Conservation (phyloP, 2,329 filamentous ascomycete genomes). For the Penicillium italicum region DNA sequence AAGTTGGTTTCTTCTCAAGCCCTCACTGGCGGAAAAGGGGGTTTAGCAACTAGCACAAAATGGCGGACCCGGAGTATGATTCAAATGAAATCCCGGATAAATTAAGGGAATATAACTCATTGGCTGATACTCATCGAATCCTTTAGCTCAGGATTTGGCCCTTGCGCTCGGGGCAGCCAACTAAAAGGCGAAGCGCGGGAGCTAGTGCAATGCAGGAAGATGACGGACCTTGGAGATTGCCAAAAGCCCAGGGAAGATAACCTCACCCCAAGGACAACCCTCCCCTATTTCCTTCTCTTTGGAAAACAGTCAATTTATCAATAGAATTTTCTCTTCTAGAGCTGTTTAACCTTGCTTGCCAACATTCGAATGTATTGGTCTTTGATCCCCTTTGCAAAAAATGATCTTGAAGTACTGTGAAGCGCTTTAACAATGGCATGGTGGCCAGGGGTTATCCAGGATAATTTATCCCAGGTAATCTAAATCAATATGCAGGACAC, state of each 20-base stretch:
- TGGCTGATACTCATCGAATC: neutral
- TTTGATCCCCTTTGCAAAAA: neutral
- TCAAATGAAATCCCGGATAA: neutral
- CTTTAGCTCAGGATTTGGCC: neutral
- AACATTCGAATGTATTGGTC: neutral
- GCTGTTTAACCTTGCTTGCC: neutral
- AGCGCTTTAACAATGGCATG: neutral
- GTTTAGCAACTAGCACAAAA: neutral
- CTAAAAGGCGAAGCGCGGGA: neutral
- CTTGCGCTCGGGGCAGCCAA: neutral
- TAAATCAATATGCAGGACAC: neutral
- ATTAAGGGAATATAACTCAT: neutral
- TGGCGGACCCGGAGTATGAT: neutral
- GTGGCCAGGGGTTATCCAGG: slow-evolving; percentile 4
- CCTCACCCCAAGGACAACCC: neutral
- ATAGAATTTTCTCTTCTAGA: no score
- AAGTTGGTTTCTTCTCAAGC: slow-evolving; percentile 1
- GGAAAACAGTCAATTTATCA: neutral
- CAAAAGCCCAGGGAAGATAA: no score
- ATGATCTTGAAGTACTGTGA: neutral
- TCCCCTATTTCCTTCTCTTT: neutral
- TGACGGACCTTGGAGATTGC: neutral
- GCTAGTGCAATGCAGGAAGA: neutral
- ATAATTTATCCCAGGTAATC: slow-evolving; percentile 2
- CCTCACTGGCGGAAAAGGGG: neutral